Conservation (phyloP, 176 grass and related monocot species). For the Oryza brachyantha region DNA sequence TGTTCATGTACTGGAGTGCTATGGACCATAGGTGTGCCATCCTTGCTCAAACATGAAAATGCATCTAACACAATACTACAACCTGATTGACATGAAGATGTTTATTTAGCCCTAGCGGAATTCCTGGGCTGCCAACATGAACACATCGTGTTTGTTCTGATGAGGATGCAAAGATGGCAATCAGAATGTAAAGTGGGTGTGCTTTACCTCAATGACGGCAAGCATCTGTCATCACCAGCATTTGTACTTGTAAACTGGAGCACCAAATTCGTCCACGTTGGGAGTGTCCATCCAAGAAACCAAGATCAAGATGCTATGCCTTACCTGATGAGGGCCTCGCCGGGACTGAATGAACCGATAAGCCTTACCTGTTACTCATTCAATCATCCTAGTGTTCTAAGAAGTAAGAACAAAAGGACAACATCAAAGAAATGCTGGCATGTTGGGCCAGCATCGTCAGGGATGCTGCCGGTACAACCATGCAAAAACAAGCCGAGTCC, state of each 20-base stretch:
- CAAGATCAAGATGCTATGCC: constrained; percentile 17
- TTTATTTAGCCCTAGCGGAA: constrained; percentile 25
- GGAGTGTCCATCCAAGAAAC: constrained; percentile 9
- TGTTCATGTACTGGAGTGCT: background rate
- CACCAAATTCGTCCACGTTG: constrained; percentile 39
- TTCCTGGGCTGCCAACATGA: constrained; percentile 33
- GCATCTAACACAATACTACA: background rate
- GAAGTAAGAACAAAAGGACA: background rate
- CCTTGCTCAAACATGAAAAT: constrained; percentile 1
- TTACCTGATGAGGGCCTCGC: constrained; percentile 1
- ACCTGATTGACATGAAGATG: background rate
- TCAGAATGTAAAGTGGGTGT: constrained; percentile 21
- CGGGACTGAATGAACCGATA: background rate
- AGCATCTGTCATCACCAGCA: constrained; percentile 38
- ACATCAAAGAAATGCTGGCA: background rate
- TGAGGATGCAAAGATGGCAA: constrained; percentile 21
- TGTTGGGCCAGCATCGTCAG: background rate
- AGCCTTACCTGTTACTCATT: background rate
- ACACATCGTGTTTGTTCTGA: constrained; percentile 32
- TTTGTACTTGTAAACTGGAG: constrained; percentile 20
- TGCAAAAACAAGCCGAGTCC: background rate
- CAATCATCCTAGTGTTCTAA: background rate
- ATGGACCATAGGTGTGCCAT: background rate
- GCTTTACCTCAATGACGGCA: constrained; percentile 40
- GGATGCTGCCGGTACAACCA: background rate